Base-by-base conservation (phyloP, 2,329 filamentous ascomycete species). In the Apiospora sp. region DNA sequence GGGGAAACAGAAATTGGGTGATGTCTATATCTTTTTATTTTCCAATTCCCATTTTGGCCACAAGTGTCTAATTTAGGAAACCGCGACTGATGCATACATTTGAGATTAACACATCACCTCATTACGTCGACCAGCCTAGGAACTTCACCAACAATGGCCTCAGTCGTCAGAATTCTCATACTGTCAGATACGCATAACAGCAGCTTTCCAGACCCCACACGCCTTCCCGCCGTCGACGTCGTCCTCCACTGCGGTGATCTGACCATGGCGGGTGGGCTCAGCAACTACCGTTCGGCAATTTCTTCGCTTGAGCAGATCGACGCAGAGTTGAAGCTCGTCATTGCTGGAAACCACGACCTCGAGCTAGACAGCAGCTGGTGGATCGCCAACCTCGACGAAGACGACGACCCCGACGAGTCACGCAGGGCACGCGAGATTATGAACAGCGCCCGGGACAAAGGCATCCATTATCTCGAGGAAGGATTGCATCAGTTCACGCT, bases 211-310 rank as follows among this genome's bases (percentile, higher is more conserved):
- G 46, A 74, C 13, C 76, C 77, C 1, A 46, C 71, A 0, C 16
- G 27, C 14, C 14, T 71, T 7, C 78, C 75, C 24, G 74, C 76
- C 44, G 76, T 74, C n/a, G 82, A 85, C 70, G 80, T 85, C 8
- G 74, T 83, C 0, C 77, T 85, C 3, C 81, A 85, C 71, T 83
- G 81, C 68, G 83, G 83, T 4, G 82, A 85, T 72, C 73, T 85
- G 3, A 84, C 82, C 0, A 75, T 79, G 49, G 72, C 73, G 37
- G 82, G 81, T 2, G 78, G 77, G 3, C 44, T 78, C 0, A n/a
- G 73, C 5, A 75, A 79, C n/a, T 83, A 81, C 74, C 71, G 77
- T n/a, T 72, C 73, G 3, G 74, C 79, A 8, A 61, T 85, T 0
- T 27, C 76, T 14, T 74, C 78, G 67, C 73, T 83, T 19, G 72